Conservation (phyloP, 2,329 filamentous ascomycete species). For the Neocatenulostroma microsporum region DNA sequence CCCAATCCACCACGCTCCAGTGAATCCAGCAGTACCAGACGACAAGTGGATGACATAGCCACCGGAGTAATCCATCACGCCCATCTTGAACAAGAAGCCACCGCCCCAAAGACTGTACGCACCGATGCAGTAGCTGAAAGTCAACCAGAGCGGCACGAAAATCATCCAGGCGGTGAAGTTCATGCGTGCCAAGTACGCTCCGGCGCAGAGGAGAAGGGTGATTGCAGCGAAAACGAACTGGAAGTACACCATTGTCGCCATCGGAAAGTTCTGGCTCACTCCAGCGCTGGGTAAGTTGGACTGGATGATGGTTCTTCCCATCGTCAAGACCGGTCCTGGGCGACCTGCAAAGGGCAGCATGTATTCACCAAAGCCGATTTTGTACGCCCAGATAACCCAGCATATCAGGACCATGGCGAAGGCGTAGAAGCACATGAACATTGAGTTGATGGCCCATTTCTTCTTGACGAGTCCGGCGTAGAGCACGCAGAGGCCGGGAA, state of each 20-base stretch:
- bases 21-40: conserved; percentile 45
- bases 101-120: conserved; percentile 42
- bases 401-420: conserved; percentile 43
- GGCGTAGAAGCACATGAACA: conserved; percentile 47
- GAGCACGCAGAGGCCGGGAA: conserved; percentile 44
- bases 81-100: conserved; percentile 39
- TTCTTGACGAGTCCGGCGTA: conserved; percentile 44
- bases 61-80: conserved; percentile 46
- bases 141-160: conserved; percentile 47
- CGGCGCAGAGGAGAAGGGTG: conserved; percentile 42
- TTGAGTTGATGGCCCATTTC: conserved; percentile 33
- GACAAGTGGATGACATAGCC: conserved; percentile 49
- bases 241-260: conserved; percentile 47
- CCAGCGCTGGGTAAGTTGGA: conserved; percentile 37
- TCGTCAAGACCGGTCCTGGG: conserved; percentile 41
- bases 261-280: conserved; percentile 37
- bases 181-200: conserved; percentile 43
- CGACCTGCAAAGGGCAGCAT: conserved; percentile 45
- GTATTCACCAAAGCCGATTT: conserved; percentile 42
- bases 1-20: conserved; percentile 42
- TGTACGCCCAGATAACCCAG: conserved; percentile 46
- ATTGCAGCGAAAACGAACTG: conserved; percentile 49
- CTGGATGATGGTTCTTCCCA: conserved; percentile 39
- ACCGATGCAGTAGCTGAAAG: conserved; percentile 39
- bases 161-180: conserved; percentile 47